Conservation (phyloP, 768 basidiomycete genomes). For the Boletales sp. region DNA sequence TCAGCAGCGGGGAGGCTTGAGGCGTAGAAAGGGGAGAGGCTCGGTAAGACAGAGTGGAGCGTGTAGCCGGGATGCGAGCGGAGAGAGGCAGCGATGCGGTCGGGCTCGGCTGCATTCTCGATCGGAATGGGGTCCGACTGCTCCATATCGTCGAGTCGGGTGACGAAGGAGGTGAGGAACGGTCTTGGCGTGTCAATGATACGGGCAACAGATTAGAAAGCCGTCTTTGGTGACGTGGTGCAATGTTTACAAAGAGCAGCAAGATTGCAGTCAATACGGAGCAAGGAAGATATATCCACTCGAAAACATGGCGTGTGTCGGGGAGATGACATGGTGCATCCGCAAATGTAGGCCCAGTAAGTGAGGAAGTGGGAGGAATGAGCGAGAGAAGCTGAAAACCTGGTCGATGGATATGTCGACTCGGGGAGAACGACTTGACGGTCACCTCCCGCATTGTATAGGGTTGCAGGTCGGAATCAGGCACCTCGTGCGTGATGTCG, state of each 20-base stretch:
- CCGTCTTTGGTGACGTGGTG: conserved; percentile 14
- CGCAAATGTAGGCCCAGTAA: conserved; percentile 43
- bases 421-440: conserved; percentile 82
- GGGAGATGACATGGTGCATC: conserved; percentile 81
- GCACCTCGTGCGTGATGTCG: conserved; percentile 56
- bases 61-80: conserved; percentile 39
- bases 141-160: conserved; percentile 37
- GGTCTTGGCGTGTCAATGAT: conserved; percentile 30
- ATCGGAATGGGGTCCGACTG: conserved; percentile 43
- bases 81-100: conserved; percentile 34
- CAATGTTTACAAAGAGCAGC: conserved; percentile 44
- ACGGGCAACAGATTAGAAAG: conserved; percentile 27
- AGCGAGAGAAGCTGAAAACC: conserved; percentile 86
- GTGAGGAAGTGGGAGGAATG: conserved; percentile 35
- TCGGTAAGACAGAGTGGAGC: conserved; percentile 36
- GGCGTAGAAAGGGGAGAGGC: conserved; percentile 38
- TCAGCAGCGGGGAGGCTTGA: conserved; percentile 35
- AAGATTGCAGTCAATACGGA: conserved; percentile 50
- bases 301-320: conserved; percentile 59
- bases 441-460: conserved; percentile 69
- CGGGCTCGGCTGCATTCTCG: conserved; percentile 37
- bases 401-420: conserved; percentile 65
- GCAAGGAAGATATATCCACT: conserved; percentile 60
- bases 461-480: conserved; percentile 19
- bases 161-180: conserved; percentile 21